A percentile compares a stretch with the other conserved stretches of the same genome.
These are phyloP conservation scores for Chytriomyces confervae DNA, from an alignment of 192 early-diverging fungal species.

Conservation along the genomic window DNA sequence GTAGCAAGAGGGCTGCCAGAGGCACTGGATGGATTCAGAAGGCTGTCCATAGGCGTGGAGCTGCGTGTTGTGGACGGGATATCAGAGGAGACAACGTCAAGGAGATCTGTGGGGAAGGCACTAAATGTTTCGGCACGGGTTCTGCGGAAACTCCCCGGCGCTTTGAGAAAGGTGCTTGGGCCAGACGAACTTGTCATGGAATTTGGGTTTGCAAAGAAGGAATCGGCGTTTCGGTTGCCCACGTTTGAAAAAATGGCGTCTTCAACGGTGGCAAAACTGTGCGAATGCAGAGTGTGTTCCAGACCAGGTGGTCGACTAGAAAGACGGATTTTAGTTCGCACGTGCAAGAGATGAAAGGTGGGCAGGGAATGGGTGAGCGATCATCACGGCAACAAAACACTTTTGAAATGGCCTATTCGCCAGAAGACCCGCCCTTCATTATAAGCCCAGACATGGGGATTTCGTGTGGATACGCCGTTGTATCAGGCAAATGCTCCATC, in stretches of 20 bases:
- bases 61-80: not conserved
- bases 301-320: not conserved
- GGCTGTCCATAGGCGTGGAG: not conserved
- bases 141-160: constrained; percentile 30
- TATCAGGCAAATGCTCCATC: too few species aligned
- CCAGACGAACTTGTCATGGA: not conserved
- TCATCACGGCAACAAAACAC: too few species aligned
- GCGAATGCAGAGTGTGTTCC: not conserved
- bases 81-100: constrained; percentile 29
- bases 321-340: not conserved
- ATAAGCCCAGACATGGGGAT: too few species aligned
- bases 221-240: not conserved
- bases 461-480: too few species aligned
- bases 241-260: constrained; percentile 10
- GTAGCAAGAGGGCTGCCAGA: not conserved
- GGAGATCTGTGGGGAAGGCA: constrained; percentile 51
- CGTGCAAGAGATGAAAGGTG: too few species aligned
- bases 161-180: not conserved
- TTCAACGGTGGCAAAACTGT: constrained; percentile 13
- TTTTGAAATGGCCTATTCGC: too few species aligned
- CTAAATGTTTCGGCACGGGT: constrained; percentile 53
- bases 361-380: too few species aligned
- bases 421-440: too few species aligned
- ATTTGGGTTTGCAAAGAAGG: not conserved
- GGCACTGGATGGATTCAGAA: constrained; percentile 29